Percentiles rank a stretch among this genome's conserved stretches.
Conservation (phyloP, 2,329 filamentous ascomycete genomes). For the Rutstroemia sp. region DNA sequence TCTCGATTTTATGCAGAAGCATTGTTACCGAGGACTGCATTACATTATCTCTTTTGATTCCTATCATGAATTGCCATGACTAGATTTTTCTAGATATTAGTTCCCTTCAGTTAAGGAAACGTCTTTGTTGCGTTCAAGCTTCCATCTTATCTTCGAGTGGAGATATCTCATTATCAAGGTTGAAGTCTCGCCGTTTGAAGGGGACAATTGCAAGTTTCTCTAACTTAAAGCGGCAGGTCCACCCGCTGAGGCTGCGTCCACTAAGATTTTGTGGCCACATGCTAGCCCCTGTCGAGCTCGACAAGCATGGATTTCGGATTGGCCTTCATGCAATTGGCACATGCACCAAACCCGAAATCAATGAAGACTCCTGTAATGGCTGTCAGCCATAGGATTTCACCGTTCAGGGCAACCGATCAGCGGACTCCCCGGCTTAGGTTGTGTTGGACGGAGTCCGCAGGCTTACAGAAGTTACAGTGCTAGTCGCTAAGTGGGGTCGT, state of each 20-base stretch:
- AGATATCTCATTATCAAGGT: not conserved
- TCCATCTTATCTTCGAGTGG: constrained; percentile 6
- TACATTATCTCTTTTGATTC: not conserved
- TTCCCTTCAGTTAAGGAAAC: not conserved
- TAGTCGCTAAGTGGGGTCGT: constrained; percentile 1
- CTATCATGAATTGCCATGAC: not conserved
- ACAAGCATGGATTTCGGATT: constrained; percentile 1
- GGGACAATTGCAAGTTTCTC: not conserved
- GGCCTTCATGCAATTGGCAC: not conserved
- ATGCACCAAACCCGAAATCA: not conserved
- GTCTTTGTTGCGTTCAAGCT: not conserved
- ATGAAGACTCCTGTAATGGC: not conserved
- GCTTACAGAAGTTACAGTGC: not conserved
- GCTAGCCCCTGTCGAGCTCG: constrained; percentile 1
- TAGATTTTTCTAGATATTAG: not conserved
- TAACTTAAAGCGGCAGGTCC: constrained; percentile 6
- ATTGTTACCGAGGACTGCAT: not conserved
- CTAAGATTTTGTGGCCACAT: not conserved
- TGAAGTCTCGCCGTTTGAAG: not conserved
- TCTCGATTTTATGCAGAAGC: not conserved
- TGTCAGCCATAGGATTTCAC: not conserved
- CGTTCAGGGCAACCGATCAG: not conserved
- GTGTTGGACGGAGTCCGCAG: not conserved
- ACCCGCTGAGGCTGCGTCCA: not conserved
- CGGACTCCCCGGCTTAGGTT: not conserved